Percentiles rank a stretch among this genome's conserved stretches.
phyloP scores from a whole-genome alignment of 805 yeast species.

The Saturnispora ahearnii region DNA sequence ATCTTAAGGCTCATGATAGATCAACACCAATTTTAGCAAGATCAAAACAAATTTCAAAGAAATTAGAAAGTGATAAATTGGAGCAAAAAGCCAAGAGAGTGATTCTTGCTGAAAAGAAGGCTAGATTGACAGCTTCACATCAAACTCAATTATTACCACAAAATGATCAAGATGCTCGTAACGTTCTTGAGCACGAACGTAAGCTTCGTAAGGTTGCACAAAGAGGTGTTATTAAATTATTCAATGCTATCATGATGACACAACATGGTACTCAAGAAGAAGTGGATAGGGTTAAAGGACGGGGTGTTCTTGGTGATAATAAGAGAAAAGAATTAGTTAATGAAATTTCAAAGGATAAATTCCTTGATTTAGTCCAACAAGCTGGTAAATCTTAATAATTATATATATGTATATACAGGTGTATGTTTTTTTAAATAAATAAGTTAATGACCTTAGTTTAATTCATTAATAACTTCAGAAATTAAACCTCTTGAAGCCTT shows the following conservation, averaged over 20 bases:
- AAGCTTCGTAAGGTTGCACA: conserved; percentile 58
- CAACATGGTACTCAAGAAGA: conserved; percentile 66
- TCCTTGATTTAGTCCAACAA: conserved; percentile 77
- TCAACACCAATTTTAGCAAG: conserved; percentile 87
- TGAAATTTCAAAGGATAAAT: conserved; percentile 82
- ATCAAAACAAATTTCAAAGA: conserved; percentile 56
- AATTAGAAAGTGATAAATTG: conserved; percentile 70
- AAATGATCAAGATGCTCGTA: conserved; percentile 49
- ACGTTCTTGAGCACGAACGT: conserved; percentile 42
- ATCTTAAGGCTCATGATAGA: conserved; percentile 80
- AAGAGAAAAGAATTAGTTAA: conserved; percentile 53
- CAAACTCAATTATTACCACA: conserved; percentile 57
- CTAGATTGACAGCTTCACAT: conserved; percentile 56
- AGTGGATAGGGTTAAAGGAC: conserved; percentile 31
- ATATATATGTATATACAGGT: not conserved
- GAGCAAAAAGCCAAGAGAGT: conserved; percentile 76
- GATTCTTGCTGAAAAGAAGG: conserved; percentile 62
- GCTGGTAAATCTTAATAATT: conserved; percentile 40
- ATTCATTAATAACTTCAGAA: conserved; percentile 22
- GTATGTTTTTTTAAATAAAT: not conserved
- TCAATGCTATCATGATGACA: conserved; percentile 37
- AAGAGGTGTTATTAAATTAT: conserved; percentile 27
- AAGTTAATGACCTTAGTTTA: conserved; percentile 3
- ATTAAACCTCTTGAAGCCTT: conserved; percentile 28
- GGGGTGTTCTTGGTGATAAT: conserved; percentile 29